Base-by-base conservation (phyloP, 257 asterid species). In the Solanum piurae region DNA sequence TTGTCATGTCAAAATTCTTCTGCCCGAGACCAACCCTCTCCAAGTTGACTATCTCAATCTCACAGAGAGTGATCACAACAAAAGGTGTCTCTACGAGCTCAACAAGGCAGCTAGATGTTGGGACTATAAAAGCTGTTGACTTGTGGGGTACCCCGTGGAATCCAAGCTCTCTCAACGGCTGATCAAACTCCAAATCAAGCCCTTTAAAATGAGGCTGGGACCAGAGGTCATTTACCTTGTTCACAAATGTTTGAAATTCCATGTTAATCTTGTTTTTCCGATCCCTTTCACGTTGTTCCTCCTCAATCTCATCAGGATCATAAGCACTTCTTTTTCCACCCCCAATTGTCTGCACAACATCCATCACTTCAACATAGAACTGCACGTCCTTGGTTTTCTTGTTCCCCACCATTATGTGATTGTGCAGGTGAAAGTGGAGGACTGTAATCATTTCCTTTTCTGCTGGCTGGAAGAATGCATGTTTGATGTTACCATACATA, bases 331-430 rank as follows among this genome's bases (percentile, higher is more conserved):
- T 84, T 69, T 87, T 89, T 6, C 91, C 86, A 76, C 89, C 91
- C 18, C 89, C 89, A 75, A 87, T 64, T 5, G 88, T 89, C 74
- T 89, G 89, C 38, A 87, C 89, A 69, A 87, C 89, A 52, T 89
- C 91, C 89, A 89, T 87, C 27, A 89, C 91, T 38, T 89, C 91
- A 80, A 90, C 90, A 80, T 89, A 88, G 83, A 90, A 90, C 82
- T 90, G 91, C 69, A 89, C 92, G 75, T 90, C 92, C 55, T 90
- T 90, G 52, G 90, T 89, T 84, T 90, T 90, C 89, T 89, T 90
- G 86, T 89, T 89, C 38, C 91, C 91, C 55, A 89, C 91, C 91
- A 89, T 89, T 83, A 89, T 89, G 86, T 89, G 91, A 64, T 89
- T 89, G 64, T 84, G 91, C 84, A 89, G 88, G 87, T 89, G 91